Base-by-base conservation (phyloP, 768 basidiomycete species). In the Pisolithus marmoratus region DNA sequence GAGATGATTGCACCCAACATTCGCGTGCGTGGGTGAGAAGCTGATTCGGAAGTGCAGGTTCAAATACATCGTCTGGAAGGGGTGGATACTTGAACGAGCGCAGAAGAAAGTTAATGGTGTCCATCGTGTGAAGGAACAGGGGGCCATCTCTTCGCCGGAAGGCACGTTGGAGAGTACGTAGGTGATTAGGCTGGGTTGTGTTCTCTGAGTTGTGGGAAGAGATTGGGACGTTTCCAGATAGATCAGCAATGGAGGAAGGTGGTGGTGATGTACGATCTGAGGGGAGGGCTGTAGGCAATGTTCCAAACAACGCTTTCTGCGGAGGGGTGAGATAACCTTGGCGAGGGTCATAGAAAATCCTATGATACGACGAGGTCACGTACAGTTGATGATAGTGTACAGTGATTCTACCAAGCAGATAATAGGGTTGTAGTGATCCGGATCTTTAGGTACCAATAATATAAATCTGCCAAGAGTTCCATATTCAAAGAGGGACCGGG, bases 381-480 rank as follows among this genome's bases (percentile, higher is more conserved):
- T 52, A 87, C 87, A 78, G 68, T 87, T 79, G 53, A 90, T 69
- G 43, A 92, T 90, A 46, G 82, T 82, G 64, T 83, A 76, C 26
- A 93, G 67, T 11, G 84, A 78, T 54, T 77, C 74, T 70, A 89
- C 85, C 31, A 93, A 72, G 61, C 87, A 87, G 74, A 85, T 78
- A 51, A 93, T 84, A 14, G 90, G 90, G 63, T 88, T 86, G 67
- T 91, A 93, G 58, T 91, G 87, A 59, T 93, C 89, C 58, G 82
- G 82, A 73, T 93, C 90, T 60, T 83, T 88, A 27, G 90, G 90
- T 41, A 77, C 82, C 48, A 92, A 77, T 53, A 92, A 75, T 55
- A 87, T 77, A 70, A 83, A 92, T 64, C 88, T 90, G 51, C 12
- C 54, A 48, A 40, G 23, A 15, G 17, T 49, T 29, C 50, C 29